Percentiles rank a stretch among this genome's conserved stretches.
Evolutionary conservation across 2,329 filamentous ascomycete genomes (phyloP).

Genomic region (Stemphylium vesicarium): DNA sequence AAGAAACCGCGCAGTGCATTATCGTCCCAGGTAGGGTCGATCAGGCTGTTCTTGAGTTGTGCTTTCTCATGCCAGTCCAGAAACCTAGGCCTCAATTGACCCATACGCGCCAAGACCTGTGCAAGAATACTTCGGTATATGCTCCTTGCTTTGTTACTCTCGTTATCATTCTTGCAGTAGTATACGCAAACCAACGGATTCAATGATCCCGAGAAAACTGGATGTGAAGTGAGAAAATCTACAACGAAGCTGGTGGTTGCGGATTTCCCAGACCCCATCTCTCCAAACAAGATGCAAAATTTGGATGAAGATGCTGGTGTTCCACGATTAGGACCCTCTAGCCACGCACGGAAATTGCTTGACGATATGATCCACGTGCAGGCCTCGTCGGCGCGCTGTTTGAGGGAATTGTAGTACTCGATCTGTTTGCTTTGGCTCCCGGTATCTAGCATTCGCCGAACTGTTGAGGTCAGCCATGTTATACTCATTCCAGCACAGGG

Average conservation of each 20-base stretch:
- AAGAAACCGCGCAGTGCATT: too few relatives aligned
- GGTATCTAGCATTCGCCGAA: background rate
- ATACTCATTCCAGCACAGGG: too few relatives aligned
- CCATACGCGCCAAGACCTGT: background rate
- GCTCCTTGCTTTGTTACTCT: background rate
- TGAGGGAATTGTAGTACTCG: background rate
- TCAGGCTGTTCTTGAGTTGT: too few relatives aligned
- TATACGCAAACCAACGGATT: background rate
- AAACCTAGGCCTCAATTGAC: background rate
- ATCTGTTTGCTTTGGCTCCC: background rate
- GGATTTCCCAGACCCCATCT: background rate
- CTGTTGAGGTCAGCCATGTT: background rate
- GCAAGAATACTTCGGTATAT: background rate
- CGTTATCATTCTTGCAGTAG: background rate
- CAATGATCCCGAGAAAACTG: background rate
- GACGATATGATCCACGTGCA: background rate
- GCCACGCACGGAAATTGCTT: background rate
- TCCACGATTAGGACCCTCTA: background rate
- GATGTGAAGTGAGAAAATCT: background rate
- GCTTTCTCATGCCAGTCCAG: background rate
- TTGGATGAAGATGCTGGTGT: background rate
- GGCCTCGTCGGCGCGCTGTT: background rate
- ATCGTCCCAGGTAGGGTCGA: too few relatives aligned
- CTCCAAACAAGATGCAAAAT: background rate
- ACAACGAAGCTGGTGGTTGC: background rate